A percentile compares a stretch with the other conserved stretches of the same genome.
phyloP scores from a whole-genome alignment of 2,329 filamentous ascomycete species.

The Aspergillus spinulosporus region DNA sequence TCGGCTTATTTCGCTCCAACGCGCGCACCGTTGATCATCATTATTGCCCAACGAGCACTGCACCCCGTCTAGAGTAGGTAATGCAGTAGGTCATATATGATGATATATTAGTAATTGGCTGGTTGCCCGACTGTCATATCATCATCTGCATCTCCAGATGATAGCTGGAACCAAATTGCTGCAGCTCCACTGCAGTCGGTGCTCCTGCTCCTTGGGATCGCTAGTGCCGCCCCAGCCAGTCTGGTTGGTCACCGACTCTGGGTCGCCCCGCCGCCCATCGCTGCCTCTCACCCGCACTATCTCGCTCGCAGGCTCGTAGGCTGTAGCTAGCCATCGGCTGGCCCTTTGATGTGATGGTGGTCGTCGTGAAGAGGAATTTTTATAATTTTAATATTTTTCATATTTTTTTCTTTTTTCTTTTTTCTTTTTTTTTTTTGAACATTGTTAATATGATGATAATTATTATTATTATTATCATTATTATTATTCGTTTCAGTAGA shows the following conservation, averaged over 20 bases:
- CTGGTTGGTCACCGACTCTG: constrained; percentile 19
- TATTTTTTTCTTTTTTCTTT: too few relatives aligned
- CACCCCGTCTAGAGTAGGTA: too few relatives aligned
- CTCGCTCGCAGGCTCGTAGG: not conserved
- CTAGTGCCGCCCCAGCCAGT: constrained; percentile 26
- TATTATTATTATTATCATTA: too few relatives aligned
- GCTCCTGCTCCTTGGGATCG: constrained; percentile 28
- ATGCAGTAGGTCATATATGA: not conserved
- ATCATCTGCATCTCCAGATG: constrained; percentile 14
- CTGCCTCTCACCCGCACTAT: constrained; percentile 16
- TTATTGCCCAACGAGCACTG: too few relatives aligned
- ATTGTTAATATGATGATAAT: too few relatives aligned
- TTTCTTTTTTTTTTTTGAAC: too few relatives aligned
- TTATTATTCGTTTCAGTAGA: not conserved
- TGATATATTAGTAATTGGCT: not conserved
- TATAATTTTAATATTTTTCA: too few relatives aligned
- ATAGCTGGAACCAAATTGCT: not conserved
- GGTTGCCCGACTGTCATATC: not conserved
- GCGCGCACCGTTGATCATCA: too few relatives aligned
- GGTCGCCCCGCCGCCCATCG: constrained; percentile 24
- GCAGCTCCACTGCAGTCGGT: constrained; percentile 22
- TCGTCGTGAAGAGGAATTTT: too few relatives aligned
- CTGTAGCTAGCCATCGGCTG: constrained; percentile 9
- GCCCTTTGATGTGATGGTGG: too few relatives aligned
- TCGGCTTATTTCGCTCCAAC: not conserved